phyloP scores from a whole-genome alignment of 495 filamentous ascomycete species.

The Cetradonia linearis region DNA sequence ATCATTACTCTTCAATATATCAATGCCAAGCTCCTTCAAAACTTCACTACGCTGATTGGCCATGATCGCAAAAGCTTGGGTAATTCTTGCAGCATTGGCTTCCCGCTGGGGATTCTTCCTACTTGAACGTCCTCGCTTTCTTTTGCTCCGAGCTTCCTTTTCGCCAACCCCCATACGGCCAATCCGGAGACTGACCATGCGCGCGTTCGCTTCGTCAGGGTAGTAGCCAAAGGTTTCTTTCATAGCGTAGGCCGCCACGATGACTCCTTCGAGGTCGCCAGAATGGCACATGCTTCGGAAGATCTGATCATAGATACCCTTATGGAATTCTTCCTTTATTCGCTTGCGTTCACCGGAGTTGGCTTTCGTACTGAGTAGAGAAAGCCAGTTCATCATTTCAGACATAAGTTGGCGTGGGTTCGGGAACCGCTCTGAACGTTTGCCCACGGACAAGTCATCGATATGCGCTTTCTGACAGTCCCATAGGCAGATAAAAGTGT shows the following conservation, averaged over 20 bases:
- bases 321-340: constrained; percentile 35
- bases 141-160: constrained; percentile 20
- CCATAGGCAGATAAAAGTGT: constrained; percentile 63
- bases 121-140: constrained; percentile 16
- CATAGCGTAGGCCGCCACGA: constrained; percentile 51
- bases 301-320: constrained; percentile 47
- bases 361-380: constrained; percentile 26
- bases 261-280: constrained; percentile 47
- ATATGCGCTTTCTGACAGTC: constrained; percentile 45
- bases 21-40: constrained; percentile 24
- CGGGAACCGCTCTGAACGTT: constrained; percentile 33
- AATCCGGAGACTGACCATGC: constrained; percentile 43
- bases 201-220: constrained; percentile 41
- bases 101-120: constrained; percentile 15
- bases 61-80: constrained; percentile 25
- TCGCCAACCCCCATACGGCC: constrained; percentile 32
- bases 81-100: constrained; percentile 23
- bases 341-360: constrained; percentile 20
- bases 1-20: constrained; percentile 30
- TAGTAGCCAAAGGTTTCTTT: constrained; percentile 43
- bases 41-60: constrained; percentile 24
- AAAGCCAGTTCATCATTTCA: constrained; percentile 49
- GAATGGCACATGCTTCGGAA: constrained; percentile 45
- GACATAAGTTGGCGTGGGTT: constrained; percentile 47
- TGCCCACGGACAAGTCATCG: constrained; percentile 33